Conservation (phyloP, 768 basidiomycete genomes). For the Ephemerocybe angulata region DNA sequence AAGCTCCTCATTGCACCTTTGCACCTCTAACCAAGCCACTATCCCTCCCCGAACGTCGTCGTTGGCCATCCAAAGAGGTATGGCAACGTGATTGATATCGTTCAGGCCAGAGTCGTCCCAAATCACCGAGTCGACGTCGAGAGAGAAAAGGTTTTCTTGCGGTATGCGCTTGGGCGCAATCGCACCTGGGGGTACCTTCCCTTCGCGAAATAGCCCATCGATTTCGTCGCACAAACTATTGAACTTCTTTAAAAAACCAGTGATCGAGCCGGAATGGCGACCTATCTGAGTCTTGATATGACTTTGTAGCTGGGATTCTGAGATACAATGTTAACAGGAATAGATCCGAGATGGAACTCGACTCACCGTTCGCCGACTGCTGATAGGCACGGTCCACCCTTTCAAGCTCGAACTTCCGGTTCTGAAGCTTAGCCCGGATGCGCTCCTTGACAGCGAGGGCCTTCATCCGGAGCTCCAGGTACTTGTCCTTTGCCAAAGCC, state of each 20-base stretch:
- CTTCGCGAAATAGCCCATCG: background rate
- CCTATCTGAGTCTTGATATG: background rate
- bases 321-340: background rate
- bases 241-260: background rate
- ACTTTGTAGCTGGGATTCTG: background rate
- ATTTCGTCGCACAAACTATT: background rate
- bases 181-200: slow-evolving; percentile 7
- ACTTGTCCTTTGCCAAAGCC: background rate
- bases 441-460: slow-evolving; percentile 16
- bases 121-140: slow-evolving; percentile 28
- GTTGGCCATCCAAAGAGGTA: background rate
- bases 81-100: slow-evolving; percentile 10
- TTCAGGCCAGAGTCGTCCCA: slow-evolving; percentile 28
- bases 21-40: background rate
- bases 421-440: slow-evolving; percentile 20
- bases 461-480: slow-evolving; percentile 14
- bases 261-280: background rate
- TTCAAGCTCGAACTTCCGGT: slow-evolving; percentile 9
- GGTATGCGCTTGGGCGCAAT: slow-evolving; percentile 16
- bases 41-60: background rate
- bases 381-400: slow-evolving; percentile 16
- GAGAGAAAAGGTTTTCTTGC: slow-evolving; percentile 16
- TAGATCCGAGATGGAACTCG: background rate
- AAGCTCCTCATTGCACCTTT: background rate
- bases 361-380: slow-evolving; percentile 9